phyloP scores from a whole-genome alignment of 1,284 basidiomycete species.

The Phylloporus sp. region DNA sequence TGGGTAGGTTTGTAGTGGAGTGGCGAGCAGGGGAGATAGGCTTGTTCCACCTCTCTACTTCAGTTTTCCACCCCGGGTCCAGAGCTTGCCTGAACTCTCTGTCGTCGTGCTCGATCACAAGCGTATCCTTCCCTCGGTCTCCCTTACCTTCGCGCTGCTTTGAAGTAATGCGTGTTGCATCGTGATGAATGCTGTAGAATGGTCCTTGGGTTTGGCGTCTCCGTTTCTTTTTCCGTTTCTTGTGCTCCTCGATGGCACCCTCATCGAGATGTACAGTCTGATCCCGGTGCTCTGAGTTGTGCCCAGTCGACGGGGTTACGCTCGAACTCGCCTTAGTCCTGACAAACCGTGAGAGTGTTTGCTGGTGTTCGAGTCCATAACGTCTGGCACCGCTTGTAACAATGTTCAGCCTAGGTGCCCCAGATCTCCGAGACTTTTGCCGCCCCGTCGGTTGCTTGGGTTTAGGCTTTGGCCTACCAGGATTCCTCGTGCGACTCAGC shows the following conservation, averaged over 20 bases:
- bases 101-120: slow-evolving; percentile 50
- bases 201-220: slow-evolving; percentile 20
- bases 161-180: slow-evolving; percentile 37
- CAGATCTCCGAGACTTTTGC: slow-evolving; percentile 18
- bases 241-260: slow-evolving; percentile 12
- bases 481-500: slow-evolving; percentile 52
- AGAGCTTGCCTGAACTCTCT: slow-evolving; percentile 53
- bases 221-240: slow-evolving; percentile 24
- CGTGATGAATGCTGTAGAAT: slow-evolving; percentile 36
- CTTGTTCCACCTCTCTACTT: slow-evolving; percentile 43
- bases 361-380: slow-evolving; percentile 44
- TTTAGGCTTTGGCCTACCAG: slow-evolving; percentile 31
- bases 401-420: slow-evolving; percentile 41
- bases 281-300: slow-evolving; percentile 10
- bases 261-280: slow-evolving; percentile 8
- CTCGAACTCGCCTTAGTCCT: slow-evolving; percentile 17
- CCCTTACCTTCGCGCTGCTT: slow-evolving; percentile 28
- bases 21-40: slow-evolving; percentile 27
- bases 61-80: slow-evolving; percentile 48
- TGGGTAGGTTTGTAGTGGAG: slow-evolving; percentile 6
- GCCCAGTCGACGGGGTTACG: slow-evolving; percentile 13
- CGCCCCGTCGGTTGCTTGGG: slow-evolving; percentile 10
- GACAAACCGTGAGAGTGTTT: slow-evolving; percentile 47
- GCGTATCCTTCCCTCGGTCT: slow-evolving; percentile 3
- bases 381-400: slow-evolving; percentile 45